phyloP scores from a whole-genome alignment of 2,329 filamentous ascomycete genomes.

The Fusarium setosum region DNA sequence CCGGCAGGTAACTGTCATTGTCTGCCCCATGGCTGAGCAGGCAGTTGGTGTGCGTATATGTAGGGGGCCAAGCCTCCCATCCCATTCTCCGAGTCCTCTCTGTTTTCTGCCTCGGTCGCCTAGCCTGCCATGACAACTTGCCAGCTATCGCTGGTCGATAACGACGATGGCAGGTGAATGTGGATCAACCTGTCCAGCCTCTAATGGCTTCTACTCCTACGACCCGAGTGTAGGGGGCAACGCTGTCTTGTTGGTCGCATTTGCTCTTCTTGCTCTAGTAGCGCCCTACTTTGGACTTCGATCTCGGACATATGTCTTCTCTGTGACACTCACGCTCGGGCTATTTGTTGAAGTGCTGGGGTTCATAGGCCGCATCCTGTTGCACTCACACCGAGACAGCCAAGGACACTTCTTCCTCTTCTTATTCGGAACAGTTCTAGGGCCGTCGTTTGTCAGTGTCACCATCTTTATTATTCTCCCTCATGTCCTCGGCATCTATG shows the following conservation, averaged over 20 bases:
- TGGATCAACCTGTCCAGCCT: constrained; percentile 49
- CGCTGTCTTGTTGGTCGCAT: constrained; percentile 53
- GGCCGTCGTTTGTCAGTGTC: constrained; percentile 57
- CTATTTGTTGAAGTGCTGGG: constrained; percentile 58
- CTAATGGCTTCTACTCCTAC: constrained; percentile 52
- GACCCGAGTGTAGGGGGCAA: constrained; percentile 53
- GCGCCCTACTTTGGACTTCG: constrained; percentile 52
- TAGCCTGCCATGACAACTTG: constrained; percentile 41
- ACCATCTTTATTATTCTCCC: constrained; percentile 59
- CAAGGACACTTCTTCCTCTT: constrained; percentile 56
- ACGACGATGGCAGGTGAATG: constrained; percentile 51
- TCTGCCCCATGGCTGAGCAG: constrained; percentile 1
- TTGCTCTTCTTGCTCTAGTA: constrained; percentile 53
- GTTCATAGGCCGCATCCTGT: constrained; percentile 58
- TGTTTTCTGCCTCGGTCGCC: constrained; percentile 19
- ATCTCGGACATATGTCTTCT: constrained; percentile 54
- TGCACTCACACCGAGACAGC: constrained; percentile 48
- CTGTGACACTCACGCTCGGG: constrained; percentile 53
- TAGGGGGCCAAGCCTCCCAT: constrained; percentile 38
- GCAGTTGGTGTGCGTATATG: constrained; percentile 33
- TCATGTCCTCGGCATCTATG: constrained; percentile 59
- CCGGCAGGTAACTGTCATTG: constrained; percentile 24
- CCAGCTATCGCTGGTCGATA: constrained; percentile 28
- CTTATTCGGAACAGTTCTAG: constrained; percentile 59
- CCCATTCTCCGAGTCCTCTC: constrained; percentile 19